Evolutionary conservation across 2,329 filamentous ascomycete genomes (phyloP).

Genomic region (Ceratocystis albifundus): DNA sequence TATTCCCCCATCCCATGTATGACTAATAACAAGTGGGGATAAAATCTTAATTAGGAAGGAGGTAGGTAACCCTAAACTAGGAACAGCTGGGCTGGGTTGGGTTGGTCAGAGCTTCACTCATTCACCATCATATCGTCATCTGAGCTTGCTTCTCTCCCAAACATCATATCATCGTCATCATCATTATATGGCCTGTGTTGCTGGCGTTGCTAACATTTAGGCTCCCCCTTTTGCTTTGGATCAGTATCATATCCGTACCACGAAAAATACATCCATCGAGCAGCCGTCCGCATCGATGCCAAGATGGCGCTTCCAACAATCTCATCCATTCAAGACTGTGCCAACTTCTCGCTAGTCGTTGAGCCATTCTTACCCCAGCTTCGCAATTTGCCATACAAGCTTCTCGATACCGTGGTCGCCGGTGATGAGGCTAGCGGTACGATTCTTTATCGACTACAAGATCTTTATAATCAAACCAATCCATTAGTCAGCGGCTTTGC

Average conservation of each 20-base stretch:
- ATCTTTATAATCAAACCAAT: slow-evolving; percentile 74
- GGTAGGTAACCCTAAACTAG: too few relatives aligned
- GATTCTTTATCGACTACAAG: neutral
- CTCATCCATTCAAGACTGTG: slow-evolving; percentile 58
- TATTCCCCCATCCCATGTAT: neutral
- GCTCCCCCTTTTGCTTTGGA: too few relatives aligned
- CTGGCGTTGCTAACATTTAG: too few relatives aligned
- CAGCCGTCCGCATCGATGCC: neutral
- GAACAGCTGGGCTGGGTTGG: too few relatives aligned
- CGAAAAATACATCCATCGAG: too few relatives aligned
- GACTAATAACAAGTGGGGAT: neutral
- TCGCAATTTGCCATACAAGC: slow-evolving; percentile 53
- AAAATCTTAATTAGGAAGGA: neutral
- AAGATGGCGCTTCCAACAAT: slow-evolving; percentile 62
- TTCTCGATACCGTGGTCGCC: slow-evolving; percentile 49
- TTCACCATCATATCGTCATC: too few relatives aligned
- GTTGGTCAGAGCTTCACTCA: too few relatives aligned
- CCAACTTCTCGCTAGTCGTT: slow-evolving; percentile 63
- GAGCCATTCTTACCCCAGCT: slow-evolving; percentile 62
- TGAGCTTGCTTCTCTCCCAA: too few relatives aligned
- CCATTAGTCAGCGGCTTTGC: slow-evolving; percentile 67
- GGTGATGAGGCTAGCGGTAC: slow-evolving; percentile 27
- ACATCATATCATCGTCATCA: too few relatives aligned
- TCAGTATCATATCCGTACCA: too few relatives aligned
- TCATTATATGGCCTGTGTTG: too few relatives aligned